phyloP scores from a whole-genome alignment of 2,329 filamentous ascomycete species.

The Domatiomyces catenatus region DNA sequence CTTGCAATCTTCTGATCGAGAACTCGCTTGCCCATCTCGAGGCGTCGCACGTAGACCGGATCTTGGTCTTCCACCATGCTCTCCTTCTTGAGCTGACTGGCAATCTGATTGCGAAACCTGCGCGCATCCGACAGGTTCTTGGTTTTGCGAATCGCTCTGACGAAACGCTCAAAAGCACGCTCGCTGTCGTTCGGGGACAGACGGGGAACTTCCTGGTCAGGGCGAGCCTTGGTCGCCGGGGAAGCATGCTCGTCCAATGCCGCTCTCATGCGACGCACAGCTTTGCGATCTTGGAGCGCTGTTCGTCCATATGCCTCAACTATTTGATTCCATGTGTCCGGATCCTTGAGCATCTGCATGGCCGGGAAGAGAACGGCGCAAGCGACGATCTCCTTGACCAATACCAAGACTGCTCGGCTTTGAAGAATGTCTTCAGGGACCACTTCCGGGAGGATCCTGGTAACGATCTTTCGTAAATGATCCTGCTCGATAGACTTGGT shows the following conservation, averaged over 20 bases:
- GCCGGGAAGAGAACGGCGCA: slow-evolving; percentile 80
- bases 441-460: slow-evolving; percentile 56
- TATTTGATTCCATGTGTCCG: slow-evolving; percentile 93
- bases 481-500: slow-evolving; percentile 75
- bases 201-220: slow-evolving; percentile 58
- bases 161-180: slow-evolving; percentile 84
- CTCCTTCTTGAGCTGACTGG: slow-evolving; percentile 81
- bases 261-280: slow-evolving; percentile 76
- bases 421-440: slow-evolving; percentile 59
- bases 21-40: slow-evolving; percentile 81
- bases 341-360: slow-evolving; percentile 66
- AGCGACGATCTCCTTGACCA: slow-evolving; percentile 79
- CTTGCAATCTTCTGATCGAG: slow-evolving; percentile 79
- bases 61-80: slow-evolving; percentile 64
- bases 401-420: slow-evolving; percentile 62
- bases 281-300: slow-evolving; percentile 87
- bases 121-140: slow-evolving; percentile 86
- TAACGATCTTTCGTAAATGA: slow-evolving; percentile 62
- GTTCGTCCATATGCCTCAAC: slow-evolving; percentile 78
- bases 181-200: slow-evolving; percentile 73
- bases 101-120: slow-evolving; percentile 78
- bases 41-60: slow-evolving; percentile 66
- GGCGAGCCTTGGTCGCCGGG: slow-evolving; percentile 52
- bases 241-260: slow-evolving; percentile 89
- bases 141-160: slow-evolving; percentile 72